A percentile compares a stretch with the other conserved stretches of the same genome.
phyloP scores from a whole-genome alignment of 768 basidiomycete species.

The Termitomyces bulborhizus region DNA sequence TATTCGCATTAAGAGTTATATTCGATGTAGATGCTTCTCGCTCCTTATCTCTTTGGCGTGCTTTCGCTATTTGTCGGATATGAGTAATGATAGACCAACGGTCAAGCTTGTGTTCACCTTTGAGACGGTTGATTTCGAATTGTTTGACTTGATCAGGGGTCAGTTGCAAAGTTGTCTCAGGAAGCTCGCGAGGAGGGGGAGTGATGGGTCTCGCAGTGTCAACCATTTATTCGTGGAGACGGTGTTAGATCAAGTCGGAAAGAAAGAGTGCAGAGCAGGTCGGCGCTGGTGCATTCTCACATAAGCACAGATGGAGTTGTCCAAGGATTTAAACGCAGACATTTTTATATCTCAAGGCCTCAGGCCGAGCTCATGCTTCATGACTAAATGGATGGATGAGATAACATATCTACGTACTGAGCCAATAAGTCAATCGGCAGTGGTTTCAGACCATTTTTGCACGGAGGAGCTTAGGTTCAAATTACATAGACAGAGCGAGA shows the following conservation, averaged over 20 bases:
- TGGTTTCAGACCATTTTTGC: background rate
- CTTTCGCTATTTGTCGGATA: slow-evolving; percentile 50
- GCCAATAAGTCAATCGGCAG: no score
- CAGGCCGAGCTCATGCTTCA: no score
- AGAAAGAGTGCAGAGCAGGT: no score
- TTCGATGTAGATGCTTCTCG: slow-evolving; percentile 39
- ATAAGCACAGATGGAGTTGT: no score
- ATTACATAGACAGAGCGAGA: background rate
- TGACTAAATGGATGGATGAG: no score
- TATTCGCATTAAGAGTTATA: slow-evolving; percentile 50
- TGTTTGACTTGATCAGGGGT: slow-evolving; percentile 67
- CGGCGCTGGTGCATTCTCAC: no score
- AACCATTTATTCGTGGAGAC: slow-evolving; percentile 18
- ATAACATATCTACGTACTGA: no score
- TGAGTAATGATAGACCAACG: background rate
- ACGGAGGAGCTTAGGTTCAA: background rate
- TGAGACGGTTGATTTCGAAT: slow-evolving; percentile 74
- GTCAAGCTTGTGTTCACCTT: slow-evolving; percentile 36
- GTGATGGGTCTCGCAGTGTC: slow-evolving; percentile 27
- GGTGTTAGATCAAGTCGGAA: no score
- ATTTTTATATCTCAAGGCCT: no score
- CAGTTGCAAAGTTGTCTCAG: slow-evolving; percentile 23
- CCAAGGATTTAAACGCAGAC: no score
- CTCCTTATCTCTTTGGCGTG: slow-evolving; percentile 63
- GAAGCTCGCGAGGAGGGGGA: slow-evolving; percentile 26